Evolutionary conservation across 176 grass and related monocot species (phyloP), one percentile per base, ranked within the genome.

Genomic region (Cymbopogon citratus): DNA sequence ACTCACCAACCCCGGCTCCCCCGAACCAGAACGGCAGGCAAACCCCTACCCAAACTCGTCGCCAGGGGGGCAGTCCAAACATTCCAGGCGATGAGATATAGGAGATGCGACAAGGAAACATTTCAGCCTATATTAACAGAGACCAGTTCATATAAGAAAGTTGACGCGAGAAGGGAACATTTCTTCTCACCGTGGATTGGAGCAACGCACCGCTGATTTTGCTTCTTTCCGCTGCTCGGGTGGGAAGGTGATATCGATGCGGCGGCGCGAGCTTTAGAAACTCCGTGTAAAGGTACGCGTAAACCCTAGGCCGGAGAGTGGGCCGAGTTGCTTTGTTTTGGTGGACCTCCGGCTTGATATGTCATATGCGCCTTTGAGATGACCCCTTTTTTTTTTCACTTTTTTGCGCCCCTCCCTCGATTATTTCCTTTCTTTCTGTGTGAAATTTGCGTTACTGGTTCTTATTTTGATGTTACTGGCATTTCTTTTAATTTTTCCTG

Each of bases 241-340:
- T 67, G 63, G 9, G 15, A 52, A 52, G 49, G 49, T 52, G 18
- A 21, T 62, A 21, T 34, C 48, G 77, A 62, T 67, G 70, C 78
- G 77, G 70, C 61, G 23, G 46, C 61, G 27, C 9, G 70, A 68
- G 35, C 5, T 68, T 81, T 74, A 62, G 69, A 66, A 9, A 35
- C 9, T 40, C 38, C 8, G 46, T 15, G 9, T 9, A 12, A 48
- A 6, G 73, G 41, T 25, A 52, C 29, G 41, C 16, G 26, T 77
- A 78, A 87, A 87, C 86, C 80, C 86, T 87, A 87, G 33, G 3
- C 31, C n/a, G 7, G 2, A 71, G 9, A 59, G 24, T 82, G 85
- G 72, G 71, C 51, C 13, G 27, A 69, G 1, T n/a, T 63, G 11
- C 27, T 73, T 35, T 59, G 15, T 43, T 48, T 14, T 61, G 6